These are phyloP conservation scores for Rhazya stricta DNA, from an alignment of 257 asterid genomes.

Conservation along the genomic window DNA sequence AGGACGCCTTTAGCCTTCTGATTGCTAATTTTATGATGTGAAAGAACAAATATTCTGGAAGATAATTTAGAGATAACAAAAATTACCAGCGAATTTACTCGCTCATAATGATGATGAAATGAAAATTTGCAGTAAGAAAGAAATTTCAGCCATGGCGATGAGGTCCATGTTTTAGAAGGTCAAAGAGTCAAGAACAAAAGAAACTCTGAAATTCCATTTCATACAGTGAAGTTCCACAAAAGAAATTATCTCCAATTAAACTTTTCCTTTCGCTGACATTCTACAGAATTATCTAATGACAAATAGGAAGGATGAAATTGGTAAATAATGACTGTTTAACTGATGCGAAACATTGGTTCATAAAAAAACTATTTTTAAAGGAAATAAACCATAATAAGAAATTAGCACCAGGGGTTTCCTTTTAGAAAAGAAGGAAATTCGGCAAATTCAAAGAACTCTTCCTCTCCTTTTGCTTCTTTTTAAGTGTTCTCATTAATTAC, in stretches of 20 bases:
- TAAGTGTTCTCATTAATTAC: neutral
- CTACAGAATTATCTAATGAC: too few relatives aligned
- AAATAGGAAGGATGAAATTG: too few relatives aligned
- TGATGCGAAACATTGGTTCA: too few relatives aligned
- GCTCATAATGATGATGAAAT: neutral
- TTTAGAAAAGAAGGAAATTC: too few relatives aligned
- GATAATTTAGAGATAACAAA: neutral
- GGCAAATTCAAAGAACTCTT: neutral
- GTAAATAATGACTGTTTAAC: too few relatives aligned
- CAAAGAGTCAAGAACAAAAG: neutral
- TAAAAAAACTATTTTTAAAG: neutral
- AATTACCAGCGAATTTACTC: neutral
- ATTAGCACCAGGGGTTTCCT: neutral
- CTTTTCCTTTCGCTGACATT: too few relatives aligned
- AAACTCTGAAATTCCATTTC: neutral
- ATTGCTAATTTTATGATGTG: neutral
- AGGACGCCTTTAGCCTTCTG: neutral
- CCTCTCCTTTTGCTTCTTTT: neutral
- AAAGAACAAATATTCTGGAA: neutral
- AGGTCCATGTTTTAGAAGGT: neutral
- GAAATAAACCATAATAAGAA: neutral
- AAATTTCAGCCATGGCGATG: neutral
- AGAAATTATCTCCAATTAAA: too few relatives aligned
- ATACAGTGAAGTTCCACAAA: neutral
- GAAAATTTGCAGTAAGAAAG: neutral